Evolutionary conservation across 2,329 filamentous ascomycete genomes (phyloP), one percentile per base, ranked within the genome.

Genomic region (Penicillium janthinellum): DNA sequence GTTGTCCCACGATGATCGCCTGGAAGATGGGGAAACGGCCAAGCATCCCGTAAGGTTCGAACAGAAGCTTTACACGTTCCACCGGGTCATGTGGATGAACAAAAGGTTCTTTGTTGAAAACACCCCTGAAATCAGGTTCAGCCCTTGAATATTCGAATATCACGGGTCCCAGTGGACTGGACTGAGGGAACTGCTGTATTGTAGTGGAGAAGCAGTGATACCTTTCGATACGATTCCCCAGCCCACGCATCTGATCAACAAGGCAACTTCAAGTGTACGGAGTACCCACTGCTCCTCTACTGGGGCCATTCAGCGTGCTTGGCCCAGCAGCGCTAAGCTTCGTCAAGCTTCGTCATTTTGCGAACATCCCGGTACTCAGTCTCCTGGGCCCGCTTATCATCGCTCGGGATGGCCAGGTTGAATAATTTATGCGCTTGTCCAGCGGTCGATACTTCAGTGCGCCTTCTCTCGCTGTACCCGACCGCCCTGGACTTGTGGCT

Each of bases 291-390:
- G 2, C 11, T 14, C 20, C 48, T 38, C 48, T 20, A 39, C 34
- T 15, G 3, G 14, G 2, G 12, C 48, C 48, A 51, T 35, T 42
- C 22, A 14, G n/a, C 37, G 31, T 15, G 31, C 25, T 42, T 22
- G 12, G 34, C 51, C 58, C 52, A 45, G 42, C 28, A 57, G 42
- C 51, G 59, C 58, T 59, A 66, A 64, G 60, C 64, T 64, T 66
- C 55, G 57, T 51, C 54, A 66, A 66, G 62, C 59, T 58, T 61
- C 44, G 42, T 61, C 45, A 58, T 63, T 63, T 22, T 41, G 49
- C 39, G 47, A 34, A 51, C 17, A 55, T 58, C 44, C 38, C 25
- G 25, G 31, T 47, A 53, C 17, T 17, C 17, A 17, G 17, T 20
- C 42, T 53, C 14, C 28, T 34, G 34, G 45, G 25, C 7, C 45